These are phyloP conservation scores for Trichoderma lentiforme DNA, from an alignment of 2,329 filamentous ascomycete species.

Conservation along the genomic window DNA sequence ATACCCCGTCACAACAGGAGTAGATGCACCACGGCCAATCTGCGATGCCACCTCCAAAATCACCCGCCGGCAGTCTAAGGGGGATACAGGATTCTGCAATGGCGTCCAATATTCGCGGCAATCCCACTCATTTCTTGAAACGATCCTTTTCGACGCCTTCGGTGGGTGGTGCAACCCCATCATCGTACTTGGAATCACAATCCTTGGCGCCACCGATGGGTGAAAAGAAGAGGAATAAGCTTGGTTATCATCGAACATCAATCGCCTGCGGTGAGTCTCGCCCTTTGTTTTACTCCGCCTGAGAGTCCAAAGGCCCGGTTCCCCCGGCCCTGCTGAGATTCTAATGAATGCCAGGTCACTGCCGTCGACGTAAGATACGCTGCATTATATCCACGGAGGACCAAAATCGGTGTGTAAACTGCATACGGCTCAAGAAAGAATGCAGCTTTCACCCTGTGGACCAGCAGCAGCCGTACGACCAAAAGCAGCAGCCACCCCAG, in stretches of 20 bases:
- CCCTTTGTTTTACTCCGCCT: neutral
- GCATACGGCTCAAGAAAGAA: conserved; percentile 89
- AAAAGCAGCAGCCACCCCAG: conserved; percentile 41
- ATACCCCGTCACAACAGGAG: conserved; percentile 37
- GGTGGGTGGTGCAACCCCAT: conserved; percentile 13
- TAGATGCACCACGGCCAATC: conserved; percentile 39
- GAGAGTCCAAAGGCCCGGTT: neutral
- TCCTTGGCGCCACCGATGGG: conserved; percentile 33
- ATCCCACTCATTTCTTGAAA: conserved; percentile 39
- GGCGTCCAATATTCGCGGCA: conserved; percentile 36
- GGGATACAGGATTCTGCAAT: conserved; percentile 33
- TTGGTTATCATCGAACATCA: conserved; percentile 92
- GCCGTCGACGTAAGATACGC: conserved; percentile 87
- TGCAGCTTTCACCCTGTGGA: conserved; percentile 92
- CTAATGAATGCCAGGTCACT: conserved; percentile 62
- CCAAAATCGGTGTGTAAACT: conserved; percentile 81
- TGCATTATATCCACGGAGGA: conserved; percentile 77
- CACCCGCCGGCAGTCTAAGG: conserved; percentile 29
- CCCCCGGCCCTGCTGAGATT: neutral
- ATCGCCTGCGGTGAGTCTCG: conserved; percentile 84
- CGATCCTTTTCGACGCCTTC: conserved; percentile 46
- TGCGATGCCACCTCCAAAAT: conserved; percentile 32
- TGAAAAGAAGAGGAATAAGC: conserved; percentile 73
- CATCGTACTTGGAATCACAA: conserved; percentile 17
- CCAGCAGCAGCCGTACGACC: conserved; percentile 57